These are phyloP conservation scores for Xylaria nigripes DNA, from an alignment of 495 filamentous ascomycete species.

Conservation along the genomic window DNA sequence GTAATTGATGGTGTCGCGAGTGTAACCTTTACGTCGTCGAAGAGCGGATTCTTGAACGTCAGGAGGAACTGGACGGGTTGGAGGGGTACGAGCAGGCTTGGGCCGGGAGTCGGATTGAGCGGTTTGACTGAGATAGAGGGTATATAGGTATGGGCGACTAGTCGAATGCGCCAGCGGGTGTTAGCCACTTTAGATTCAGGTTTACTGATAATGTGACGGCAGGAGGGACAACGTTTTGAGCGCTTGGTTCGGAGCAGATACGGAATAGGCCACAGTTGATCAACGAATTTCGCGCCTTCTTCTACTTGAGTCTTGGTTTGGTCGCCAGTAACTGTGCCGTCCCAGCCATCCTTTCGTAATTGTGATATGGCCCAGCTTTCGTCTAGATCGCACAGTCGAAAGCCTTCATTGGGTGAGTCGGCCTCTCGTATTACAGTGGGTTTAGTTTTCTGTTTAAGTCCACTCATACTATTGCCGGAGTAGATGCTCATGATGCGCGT, in stretches of 20 bases:
- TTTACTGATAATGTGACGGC: conserved; percentile 90
- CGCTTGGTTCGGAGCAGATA: conserved; percentile 82
- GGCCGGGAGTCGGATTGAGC: conserved; percentile 40
- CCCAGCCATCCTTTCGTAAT: conserved; percentile 35
- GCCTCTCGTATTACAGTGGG: conserved; percentile 72
- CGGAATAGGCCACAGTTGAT: conserved; percentile 68
- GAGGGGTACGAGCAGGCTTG: conserved; percentile 49
- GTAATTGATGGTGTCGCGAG: conserved; percentile 78
- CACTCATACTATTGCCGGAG: conserved; percentile 50
- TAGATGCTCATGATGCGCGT: conserved; percentile 89
- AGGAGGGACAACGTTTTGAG: conserved; percentile 82
- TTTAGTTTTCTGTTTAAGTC: conserved; percentile 61
- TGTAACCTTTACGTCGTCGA: conserved; percentile 78
- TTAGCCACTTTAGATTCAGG: conserved; percentile 84
- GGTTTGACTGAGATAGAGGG: conserved; percentile 67
- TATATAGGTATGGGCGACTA: conserved; percentile 84
- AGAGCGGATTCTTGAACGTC: conserved; percentile 87
- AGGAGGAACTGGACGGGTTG: conserved; percentile 74
- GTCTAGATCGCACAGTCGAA: conserved; percentile 45
- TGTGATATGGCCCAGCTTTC: conserved; percentile 43
- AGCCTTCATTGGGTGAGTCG: conserved; percentile 56
- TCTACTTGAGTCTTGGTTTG: conserved; percentile 43
- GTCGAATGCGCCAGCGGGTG: conserved; percentile 79
- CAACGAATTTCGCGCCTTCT: conserved; percentile 40
- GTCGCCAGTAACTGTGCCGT: conserved; percentile 30